Percentiles rank a stretch among this genome's conserved stretches.
Evolutionary conservation across 257 asterid genomes (phyloP).

Genomic region (Solanum virginianum): DNA sequence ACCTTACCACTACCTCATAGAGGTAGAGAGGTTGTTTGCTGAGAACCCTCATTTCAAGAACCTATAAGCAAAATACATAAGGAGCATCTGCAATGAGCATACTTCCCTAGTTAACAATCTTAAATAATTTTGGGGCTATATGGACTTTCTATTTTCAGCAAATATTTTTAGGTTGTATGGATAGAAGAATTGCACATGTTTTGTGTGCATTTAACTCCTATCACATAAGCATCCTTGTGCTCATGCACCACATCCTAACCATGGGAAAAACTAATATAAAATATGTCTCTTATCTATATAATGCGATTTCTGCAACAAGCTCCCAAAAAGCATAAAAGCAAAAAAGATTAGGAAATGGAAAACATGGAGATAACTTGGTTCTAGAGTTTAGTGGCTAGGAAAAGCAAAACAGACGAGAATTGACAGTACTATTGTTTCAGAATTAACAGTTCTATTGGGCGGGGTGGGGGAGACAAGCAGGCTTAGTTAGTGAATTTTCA

Average conservation of each 20-base stretch:
- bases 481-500: not conserved
- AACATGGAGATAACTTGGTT: not conserved
- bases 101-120: not conserved
- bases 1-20: too few relatives aligned
- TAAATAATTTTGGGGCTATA: not conserved
- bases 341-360: not conserved
- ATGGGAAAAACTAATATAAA: not conserved
- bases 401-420: not conserved
- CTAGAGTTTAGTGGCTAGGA: not conserved
- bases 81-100: too few relatives aligned
- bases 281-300: not conserved
- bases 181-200: not conserved
- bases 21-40: too few relatives aligned
- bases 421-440: too few relatives aligned
- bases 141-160: not conserved
- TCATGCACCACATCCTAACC: not conserved
- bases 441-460: constrained; percentile 24
- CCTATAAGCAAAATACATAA: too few relatives aligned
- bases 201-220: not conserved
- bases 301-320: not conserved
- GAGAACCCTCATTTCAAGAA: too few relatives aligned
- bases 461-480: not conserved
- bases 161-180: not conserved
- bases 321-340: not conserved
- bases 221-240: not conserved